Base-by-base conservation (phyloP, 1,139 yeast species). In the Pneumocystis murina region DNA sequence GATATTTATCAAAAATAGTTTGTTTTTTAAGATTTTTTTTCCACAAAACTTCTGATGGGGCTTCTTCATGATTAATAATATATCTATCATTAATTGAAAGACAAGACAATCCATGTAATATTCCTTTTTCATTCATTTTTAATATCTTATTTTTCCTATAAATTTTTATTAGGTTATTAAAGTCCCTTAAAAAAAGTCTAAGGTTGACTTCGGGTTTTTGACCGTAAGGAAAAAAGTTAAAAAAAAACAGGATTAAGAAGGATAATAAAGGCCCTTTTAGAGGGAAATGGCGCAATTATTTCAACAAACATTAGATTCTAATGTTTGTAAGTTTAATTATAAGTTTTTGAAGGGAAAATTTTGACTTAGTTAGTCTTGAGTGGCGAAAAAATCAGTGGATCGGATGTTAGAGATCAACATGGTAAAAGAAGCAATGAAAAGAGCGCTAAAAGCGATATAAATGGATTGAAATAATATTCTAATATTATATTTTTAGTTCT, bases 331-430 rank as follows among this genome's bases (percentile, higher is more conserved):
- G 62, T 54, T 28, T 17, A 14, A 8, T 3, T 48, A 24, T 48
- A 3, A 1, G 20, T 24, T 48, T 48, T 40, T 48, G 8, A 24
- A 8, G 10, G 55, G 16, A 10, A 14, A 48, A 48, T 10, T 17
- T 48, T 48, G 55, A 48, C 55, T 3, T 6, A 48, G 6, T 20
- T 64, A 78, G 81, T 92, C 76, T 83, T 94, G 69, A 96, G 96
- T 71, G 99, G 97, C 70, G 96, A 92, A 75, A 92, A 94, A 76
- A 79, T 90, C 69, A 85, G 95, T 75, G 98, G 98, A 66, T 96
- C 91, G 72, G 98, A 94, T 73, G 87, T 94, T 69, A 85, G 98
- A 72, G 87, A 89, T 73, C 98, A 94, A 76, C 92, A 94, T 72
- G 96, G 75, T 72, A 66, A 40, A 72, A 16, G 20, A 38, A 48